Evolutionary conservation across 768 basidiomycete species (phyloP), one percentile per base, ranked within the genome.

Genomic region (Macrolepiota fuliginosa): DNA sequence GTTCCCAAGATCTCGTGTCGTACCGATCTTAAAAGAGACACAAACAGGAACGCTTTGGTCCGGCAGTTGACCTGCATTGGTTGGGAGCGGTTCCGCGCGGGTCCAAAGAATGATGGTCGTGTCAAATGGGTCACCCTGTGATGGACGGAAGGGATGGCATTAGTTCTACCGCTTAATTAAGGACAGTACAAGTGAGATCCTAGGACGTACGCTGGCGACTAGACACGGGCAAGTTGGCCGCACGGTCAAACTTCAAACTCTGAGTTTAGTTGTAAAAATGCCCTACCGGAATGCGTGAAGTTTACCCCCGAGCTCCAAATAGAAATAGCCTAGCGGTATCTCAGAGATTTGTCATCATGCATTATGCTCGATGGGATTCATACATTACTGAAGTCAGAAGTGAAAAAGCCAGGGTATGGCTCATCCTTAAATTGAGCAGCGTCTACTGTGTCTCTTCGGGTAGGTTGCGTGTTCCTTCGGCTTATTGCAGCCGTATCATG

Each of bases 81-180:
- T 62, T 19, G 73, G 73, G 19, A 71, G 64, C 2, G 81, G 78
- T 19, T 75, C 72, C 1, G 84, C 82, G 24, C 83, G 81, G 1
- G 84, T 87, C 84, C 85, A 87, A 17, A 85, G 75, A 40, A 84
- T 74, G 39, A 85, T 76, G 24, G 83, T 83, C n/a, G 74, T 76
- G 62, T 81, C 80, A 49, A 81, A 76, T 3, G 85, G 84, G 65
- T 86, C 83, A 6, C 83, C 84, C 79, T 84, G n/a, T 66, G n/a
- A 11, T 9, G 46, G 50, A 49, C 15, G 56, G 29, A 49, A n/a
- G 61, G 54, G 39, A 35, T 25, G 12, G 36, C 3, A n/a, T n/a
- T n/a, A 32, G 13, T 39, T 42, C 3, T 4, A 29, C 49, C 54
- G 29, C 7, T 10, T 53, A 32, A 39, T 7, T 32, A 32, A 3